A percentile compares a stretch with the other conserved stretches of the same genome.
These are phyloP conservation scores for Rhizophora apiculata DNA, from an alignment of 345 rosid species.

Conservation along the genomic window DNA sequence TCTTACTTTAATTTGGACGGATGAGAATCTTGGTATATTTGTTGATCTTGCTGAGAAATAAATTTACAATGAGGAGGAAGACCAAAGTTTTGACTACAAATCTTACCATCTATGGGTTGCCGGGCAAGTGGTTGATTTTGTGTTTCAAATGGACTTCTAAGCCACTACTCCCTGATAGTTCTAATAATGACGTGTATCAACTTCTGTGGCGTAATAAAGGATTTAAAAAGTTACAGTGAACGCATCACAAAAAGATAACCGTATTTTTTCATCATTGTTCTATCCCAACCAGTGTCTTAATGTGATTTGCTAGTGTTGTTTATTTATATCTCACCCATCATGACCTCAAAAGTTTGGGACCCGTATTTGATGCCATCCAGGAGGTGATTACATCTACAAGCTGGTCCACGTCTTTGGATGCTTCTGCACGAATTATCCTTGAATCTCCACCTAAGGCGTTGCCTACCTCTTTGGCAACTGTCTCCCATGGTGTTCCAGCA, in stretches of 20 bases:
- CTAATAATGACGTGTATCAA: background rate
- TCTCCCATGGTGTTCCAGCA: slow-evolving; percentile 91
- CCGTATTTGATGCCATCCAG: slow-evolving; percentile 79
- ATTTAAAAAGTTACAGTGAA: no score
- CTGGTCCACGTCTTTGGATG: slow-evolving; percentile 57
- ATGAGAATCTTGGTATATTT: no score
- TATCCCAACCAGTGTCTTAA: background rate
- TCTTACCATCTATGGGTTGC: no score
- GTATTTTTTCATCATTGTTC: background rate
- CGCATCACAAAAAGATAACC: background rate
- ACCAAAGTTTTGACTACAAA: no score
- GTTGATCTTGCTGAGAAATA: no score
- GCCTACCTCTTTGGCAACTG: slow-evolving; percentile 88
- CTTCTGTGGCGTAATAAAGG: background rate
- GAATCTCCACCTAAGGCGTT: slow-evolving; percentile 67
- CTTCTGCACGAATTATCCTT: slow-evolving; percentile 54
- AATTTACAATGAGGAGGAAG: no score
- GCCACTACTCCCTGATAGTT: no score
- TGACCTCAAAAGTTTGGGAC: slow-evolving; percentile 55
- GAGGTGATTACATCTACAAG: slow-evolving; percentile 73
- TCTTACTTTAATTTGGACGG: no score
- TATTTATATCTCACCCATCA: slow-evolving; percentile 13
- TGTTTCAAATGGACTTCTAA: no score
- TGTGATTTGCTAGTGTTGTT: background rate
- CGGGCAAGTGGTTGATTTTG: no score